Conservation (phyloP, 352 stramenopile species). For the Globisporangium iwayamae region DNA sequence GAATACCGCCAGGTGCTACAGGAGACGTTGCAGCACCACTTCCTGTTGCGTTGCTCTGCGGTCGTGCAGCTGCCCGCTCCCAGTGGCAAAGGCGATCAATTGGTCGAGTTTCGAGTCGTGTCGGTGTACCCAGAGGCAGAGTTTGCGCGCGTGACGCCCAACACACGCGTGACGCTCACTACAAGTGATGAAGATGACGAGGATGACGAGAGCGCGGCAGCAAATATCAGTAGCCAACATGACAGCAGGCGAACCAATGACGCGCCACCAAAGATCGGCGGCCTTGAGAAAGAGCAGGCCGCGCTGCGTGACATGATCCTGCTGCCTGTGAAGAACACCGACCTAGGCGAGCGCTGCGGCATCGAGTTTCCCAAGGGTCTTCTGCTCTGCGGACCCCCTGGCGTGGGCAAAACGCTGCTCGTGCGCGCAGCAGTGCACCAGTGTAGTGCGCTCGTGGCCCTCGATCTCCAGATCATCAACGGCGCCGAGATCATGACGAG, state of each 20-base stretch:
- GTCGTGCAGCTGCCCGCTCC: slow-evolving; percentile 37
- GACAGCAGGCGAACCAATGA: not conserved
- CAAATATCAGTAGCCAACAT: not conserved
- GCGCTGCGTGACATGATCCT: slow-evolving; percentile 71
- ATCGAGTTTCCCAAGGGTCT: slow-evolving; percentile 73
- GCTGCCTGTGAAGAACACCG: slow-evolving; percentile 38
- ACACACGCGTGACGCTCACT: slow-evolving; percentile 54
- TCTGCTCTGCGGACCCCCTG: slow-evolving; percentile 69
- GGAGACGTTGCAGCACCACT: slow-evolving; percentile 52
- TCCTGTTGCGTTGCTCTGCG: slow-evolving; percentile 36
- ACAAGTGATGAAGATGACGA: not conserved
- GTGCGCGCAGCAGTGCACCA: slow-evolving; percentile 64
- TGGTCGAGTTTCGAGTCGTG: slow-evolving; percentile 37
- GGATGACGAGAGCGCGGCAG: slow-evolving; percentile 1
- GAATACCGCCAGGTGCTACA: slow-evolving; percentile 47
- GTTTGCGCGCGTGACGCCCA: slow-evolving; percentile 33
- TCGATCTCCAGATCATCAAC: slow-evolving; percentile 74
- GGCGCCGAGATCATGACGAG: slow-evolving; percentile 79
- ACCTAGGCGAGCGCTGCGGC: slow-evolving; percentile 24
- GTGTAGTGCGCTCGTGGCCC: slow-evolving; percentile 38
- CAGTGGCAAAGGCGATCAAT: slow-evolving; percentile 7
- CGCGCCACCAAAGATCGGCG: slow-evolving; percentile 34
- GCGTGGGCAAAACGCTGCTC: slow-evolving; percentile 80
- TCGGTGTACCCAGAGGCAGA: slow-evolving; percentile 40
- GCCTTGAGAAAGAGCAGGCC: slow-evolving; percentile 57